Percentiles rank a stretch among this genome's conserved stretches.
Conservation (phyloP, 2,329 filamentous ascomycete species). For the Chaetothyriales sp. region DNA sequence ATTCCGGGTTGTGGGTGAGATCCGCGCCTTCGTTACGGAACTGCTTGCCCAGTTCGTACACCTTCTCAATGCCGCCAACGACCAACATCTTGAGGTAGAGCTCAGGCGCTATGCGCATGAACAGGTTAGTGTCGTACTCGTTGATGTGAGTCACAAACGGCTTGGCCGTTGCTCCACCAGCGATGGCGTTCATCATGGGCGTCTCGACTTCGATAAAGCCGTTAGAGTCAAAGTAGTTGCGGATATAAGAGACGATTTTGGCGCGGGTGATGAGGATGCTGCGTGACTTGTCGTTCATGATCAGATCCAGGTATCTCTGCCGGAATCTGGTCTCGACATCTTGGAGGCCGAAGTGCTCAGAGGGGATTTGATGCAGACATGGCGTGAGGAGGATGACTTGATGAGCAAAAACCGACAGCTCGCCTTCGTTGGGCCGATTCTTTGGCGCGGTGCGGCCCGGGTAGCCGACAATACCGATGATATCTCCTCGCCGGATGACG, state of each 20-base stretch:
- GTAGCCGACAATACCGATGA: conserved; percentile 76
- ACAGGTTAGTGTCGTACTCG: conserved; percentile 86
- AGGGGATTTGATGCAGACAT: conserved; percentile 79
- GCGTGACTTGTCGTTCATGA: conserved; percentile 84
- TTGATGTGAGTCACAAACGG: conserved; percentile 96
- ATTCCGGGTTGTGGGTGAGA: conserved; percentile 94
- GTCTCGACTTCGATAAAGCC: conserved; percentile 94
- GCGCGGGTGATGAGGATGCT: conserved; percentile 73
- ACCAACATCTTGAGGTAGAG: conserved; percentile 93
- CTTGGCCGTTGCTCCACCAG: conserved; percentile 87
- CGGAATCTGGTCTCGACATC: conserved; percentile 88
- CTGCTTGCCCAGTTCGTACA: conserved; percentile 90
- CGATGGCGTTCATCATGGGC: conserved; percentile 92
- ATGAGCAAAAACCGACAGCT: conserved; percentile 83
- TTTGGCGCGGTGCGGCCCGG: conserved; percentile 78
- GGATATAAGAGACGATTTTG: conserved; percentile 79
- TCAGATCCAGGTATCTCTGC: conserved; percentile 85
- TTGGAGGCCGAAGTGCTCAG: conserved; percentile 88
- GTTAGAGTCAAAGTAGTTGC: conserved; percentile 71
- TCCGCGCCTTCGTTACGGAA: conserved; percentile 91
- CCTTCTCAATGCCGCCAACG: conserved; percentile 83
- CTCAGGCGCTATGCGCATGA: conserved; percentile 88
- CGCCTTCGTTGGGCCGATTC: conserved; percentile 65
- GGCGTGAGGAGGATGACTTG: conserved; percentile 78
- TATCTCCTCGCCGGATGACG: conserved; percentile 76